Conservation (phyloP, 2,329 filamentous ascomycete species). For the Colletotrichum simmondsii region DNA sequence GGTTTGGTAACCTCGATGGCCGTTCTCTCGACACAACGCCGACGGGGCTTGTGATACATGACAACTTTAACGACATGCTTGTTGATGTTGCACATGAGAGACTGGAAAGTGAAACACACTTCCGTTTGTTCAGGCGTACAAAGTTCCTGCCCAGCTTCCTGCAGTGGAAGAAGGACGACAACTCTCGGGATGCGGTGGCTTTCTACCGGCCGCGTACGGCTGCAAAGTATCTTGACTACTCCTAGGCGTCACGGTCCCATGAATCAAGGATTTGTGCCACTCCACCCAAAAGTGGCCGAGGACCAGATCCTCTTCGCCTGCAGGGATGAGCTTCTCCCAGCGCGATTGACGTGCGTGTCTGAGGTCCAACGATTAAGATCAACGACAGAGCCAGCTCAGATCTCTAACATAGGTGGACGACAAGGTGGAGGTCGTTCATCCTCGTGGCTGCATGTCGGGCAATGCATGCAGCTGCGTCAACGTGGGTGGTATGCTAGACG, state of each 20-base stretch:
- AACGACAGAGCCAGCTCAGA: background rate
- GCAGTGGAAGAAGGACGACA: constrained; percentile 3
- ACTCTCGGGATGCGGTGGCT: background rate
- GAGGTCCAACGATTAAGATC: background rate
- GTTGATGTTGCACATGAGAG: constrained; percentile 4
- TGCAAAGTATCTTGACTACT: background rate
- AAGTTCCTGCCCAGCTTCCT: constrained; percentile 23
- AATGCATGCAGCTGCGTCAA: constrained; percentile 22
- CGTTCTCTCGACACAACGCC: background rate
- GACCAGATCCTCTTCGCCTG: background rate
- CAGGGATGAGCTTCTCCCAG: background rate
- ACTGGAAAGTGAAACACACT: background rate
- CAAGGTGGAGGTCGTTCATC: background rate
- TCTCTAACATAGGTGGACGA: background rate
- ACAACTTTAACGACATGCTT: background rate
- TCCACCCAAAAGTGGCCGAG: background rate
- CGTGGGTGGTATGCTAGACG: constrained; percentile 12
- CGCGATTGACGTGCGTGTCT: too few species aligned
- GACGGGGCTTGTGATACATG: background rate
- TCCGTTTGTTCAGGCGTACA: constrained; percentile 11
- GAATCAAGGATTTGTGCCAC: constrained; percentile 2
- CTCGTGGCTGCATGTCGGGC: background rate
- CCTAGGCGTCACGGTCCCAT: background rate
- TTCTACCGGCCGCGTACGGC: background rate
- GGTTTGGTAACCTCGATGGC: background rate